Percentiles rank a stretch among this genome's conserved stretches.
These are phyloP conservation scores for Diplocarpon mali DNA, from an alignment of 2,329 filamentous ascomycete genomes.

Conservation along the genomic window DNA sequence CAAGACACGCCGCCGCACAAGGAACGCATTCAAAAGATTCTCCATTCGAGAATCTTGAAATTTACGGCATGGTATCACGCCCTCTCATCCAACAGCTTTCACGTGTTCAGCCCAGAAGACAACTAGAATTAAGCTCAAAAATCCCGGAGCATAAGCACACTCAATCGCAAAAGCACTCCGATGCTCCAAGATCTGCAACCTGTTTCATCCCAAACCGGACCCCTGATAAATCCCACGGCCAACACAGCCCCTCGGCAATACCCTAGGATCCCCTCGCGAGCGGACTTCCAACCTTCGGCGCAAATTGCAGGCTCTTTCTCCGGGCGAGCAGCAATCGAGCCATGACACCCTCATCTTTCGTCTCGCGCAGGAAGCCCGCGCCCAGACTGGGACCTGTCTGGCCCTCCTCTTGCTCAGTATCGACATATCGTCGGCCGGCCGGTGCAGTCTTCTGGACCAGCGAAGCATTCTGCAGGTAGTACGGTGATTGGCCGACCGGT, in stretches of 20 bases:
- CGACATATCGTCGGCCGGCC: constrained; percentile 18
- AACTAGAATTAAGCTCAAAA: no score
- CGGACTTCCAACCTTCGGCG: constrained; percentile 64
- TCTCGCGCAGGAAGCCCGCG: constrained; percentile 34
- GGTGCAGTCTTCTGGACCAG: constrained; percentile 26
- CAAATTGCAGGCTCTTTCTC: constrained; percentile 68
- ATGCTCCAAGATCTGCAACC: no score
- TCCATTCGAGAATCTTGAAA: no score
- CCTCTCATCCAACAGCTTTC: no score
- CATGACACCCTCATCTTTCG: constrained; percentile 39
- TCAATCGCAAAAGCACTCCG: no score
- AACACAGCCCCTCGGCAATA: constrained; percentile 6
- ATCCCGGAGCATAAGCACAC: no score
- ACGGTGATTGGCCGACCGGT: constrained; percentile 23
- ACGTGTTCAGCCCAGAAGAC: no score
- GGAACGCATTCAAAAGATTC: no score
- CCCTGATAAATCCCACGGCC: background rate
- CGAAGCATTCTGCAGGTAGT: constrained; percentile 24
- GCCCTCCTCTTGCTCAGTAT: constrained; percentile 11
- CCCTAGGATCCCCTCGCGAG: constrained; percentile 38
- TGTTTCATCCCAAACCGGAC: background rate
- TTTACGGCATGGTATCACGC: no score
- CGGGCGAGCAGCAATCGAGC: constrained; percentile 53
- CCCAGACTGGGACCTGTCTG: constrained; percentile 11
- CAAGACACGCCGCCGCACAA: no score